Base-by-base conservation (phyloP, 179 eudicot species). In the Silene noctiflora region DNA sequence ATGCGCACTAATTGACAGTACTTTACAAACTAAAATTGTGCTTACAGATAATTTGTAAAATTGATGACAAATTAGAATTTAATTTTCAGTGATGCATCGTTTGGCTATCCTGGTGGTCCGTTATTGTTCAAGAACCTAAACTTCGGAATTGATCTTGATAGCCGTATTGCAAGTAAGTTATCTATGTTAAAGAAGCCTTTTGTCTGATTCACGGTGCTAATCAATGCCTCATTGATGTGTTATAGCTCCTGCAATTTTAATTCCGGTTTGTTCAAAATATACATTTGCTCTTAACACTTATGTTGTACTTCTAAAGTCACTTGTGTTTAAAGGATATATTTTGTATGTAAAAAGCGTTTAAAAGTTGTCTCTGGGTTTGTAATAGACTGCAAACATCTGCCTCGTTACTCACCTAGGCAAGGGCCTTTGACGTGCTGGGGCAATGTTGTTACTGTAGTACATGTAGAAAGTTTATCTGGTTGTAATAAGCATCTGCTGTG, bases 71-170 rank as follows among this genome's bases (percentile, higher is more conserved):
- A 17, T 69, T 60, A 14, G 55, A 74, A 74, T 58, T 87, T 71
- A 71, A 53, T 53, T 84, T 84, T 79, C 97, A 96, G 99, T 84
- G 99, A 93, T 83, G 98, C 99, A 70, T 93, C 99, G 8, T 96
- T 96, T 85, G 99, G 91, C 29, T 96, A 96, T 86, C 88, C 99
- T 74, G 99, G 99, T 60, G 99, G 99, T 19, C 98, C 99, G 9
- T 12, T 78, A 33, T 79, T 96, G 87, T 96, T 96, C 83, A 96
- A 79, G 90, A 96, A 93, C 78, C 86, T 96, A 77, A 96, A 96
- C 76, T 96, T 96, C 76, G 99, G 99, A 77, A 96, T 96, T 74
- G 99, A 96, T 81, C 88, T 96, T 66, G 99, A 96, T 86, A 96
- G 99, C 79, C 97, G 98, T 48, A 64, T 96, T 81, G 99, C 99